phyloP scores from a whole-genome alignment of 2,329 filamentous ascomycete species.

The Nemania sp. region DNA sequence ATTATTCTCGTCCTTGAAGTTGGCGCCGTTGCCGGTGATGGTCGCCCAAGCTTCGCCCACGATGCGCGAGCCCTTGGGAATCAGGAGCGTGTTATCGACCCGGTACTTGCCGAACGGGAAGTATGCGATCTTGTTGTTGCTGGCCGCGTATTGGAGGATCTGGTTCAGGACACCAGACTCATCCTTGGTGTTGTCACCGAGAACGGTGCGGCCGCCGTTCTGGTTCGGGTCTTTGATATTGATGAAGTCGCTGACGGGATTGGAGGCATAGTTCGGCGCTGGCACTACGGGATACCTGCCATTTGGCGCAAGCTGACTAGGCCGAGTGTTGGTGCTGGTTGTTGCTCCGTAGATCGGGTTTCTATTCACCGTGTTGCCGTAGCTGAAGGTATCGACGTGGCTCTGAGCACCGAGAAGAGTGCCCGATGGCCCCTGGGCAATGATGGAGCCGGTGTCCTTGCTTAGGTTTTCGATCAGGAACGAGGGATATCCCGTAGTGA shows the following conservation, averaged over 20 bases:
- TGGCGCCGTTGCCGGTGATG: constrained; percentile 55
- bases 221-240: constrained; percentile 49
- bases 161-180: constrained; percentile 46
- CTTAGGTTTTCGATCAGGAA: constrained; percentile 50
- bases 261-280: constrained; percentile 47
- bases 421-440: constrained; percentile 41
- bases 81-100: constrained; percentile 54
- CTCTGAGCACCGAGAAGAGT: constrained; percentile 40
- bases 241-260: constrained; percentile 43
- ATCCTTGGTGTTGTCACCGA: constrained; percentile 46
- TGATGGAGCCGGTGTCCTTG: constrained; percentile 46
- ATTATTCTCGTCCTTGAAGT: constrained; percentile 54
- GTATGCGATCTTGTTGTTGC: constrained; percentile 53
- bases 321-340: constrained; percentile 40
- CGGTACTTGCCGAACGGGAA: constrained; percentile 61
- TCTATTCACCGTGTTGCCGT: constrained; percentile 48
- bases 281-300: constrained; percentile 44
- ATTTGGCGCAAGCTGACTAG: constrained; percentile 43
- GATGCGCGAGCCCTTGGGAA: constrained; percentile 55
- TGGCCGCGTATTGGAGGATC: constrained; percentile 44
- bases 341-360: constrained; percentile 47
- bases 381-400: constrained; percentile 48
- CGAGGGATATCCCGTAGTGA: constrained; percentile 45
- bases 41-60: constrained; percentile 58
- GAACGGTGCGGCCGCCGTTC: constrained; percentile 43